phyloP scores from a whole-genome alignment of 257 asterid genomes.

The Solanum commersonii region DNA sequence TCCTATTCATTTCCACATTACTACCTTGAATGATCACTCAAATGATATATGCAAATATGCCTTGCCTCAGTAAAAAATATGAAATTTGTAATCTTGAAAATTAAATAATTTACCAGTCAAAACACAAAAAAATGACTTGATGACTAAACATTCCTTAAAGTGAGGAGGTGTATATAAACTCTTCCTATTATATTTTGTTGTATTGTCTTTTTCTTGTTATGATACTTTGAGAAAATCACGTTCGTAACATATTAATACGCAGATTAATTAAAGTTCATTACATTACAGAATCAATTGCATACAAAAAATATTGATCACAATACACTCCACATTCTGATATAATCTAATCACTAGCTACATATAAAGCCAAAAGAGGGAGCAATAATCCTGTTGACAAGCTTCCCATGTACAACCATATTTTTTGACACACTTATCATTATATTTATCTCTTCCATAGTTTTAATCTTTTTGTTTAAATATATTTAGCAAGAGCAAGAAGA shows the following conservation, averaged over 20 bases:
- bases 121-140: not conserved
- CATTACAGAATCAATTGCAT: not conserved
- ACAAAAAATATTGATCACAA: not conserved
- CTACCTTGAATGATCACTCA: not conserved
- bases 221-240: not conserved
- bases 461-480: not conserved
- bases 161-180: no score
- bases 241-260: not conserved
- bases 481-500: constrained; percentile 61
- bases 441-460: not conserved
- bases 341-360: not conserved
- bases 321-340: not conserved
- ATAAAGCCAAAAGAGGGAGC: not conserved
- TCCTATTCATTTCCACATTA: not conserved
- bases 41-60: not conserved
- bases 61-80: not conserved
- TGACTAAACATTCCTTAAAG: not conserved
- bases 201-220: not conserved
- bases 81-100: not conserved
- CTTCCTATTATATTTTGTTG: not conserved
- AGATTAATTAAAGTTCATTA: not conserved
- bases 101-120: not conserved
- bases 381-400: not conserved
- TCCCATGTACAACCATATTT: not conserved
- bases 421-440: not conserved